Conservation (phyloP, 805 yeast species). For the Wickerhamiella allomyrinae region DNA sequence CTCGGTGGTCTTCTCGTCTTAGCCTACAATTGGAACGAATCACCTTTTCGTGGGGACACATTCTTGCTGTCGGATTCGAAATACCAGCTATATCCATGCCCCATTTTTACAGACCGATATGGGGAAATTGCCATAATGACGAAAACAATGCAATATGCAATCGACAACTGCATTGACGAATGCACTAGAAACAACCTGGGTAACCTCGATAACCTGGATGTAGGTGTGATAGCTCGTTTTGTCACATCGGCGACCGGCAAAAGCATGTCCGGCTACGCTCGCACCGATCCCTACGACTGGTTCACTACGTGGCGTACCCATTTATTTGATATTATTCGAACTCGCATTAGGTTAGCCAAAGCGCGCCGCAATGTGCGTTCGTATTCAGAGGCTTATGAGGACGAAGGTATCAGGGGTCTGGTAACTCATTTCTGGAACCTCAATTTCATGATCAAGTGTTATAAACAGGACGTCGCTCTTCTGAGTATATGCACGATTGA, state of each 20-base stretch:
- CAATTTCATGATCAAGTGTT: no score
- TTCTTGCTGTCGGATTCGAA: no score
- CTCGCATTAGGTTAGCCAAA: background rate
- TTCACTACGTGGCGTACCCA: background rate
- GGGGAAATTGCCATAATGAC: background rate
- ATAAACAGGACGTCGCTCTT: no score
- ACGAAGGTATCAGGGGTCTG: no score
- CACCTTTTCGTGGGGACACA: no score
- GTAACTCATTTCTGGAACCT: no score
- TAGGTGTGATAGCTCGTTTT: background rate
- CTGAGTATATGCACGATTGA: no score
- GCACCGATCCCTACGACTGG: background rate
- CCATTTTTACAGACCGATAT: background rate
- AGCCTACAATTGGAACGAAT: no score
- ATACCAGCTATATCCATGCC: no score
- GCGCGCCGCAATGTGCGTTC: background rate
- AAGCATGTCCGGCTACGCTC: background rate
- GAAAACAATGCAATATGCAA: background rate
- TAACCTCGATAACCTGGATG: background rate
- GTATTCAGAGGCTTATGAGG: no score
- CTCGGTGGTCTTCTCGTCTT: no score
- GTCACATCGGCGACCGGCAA: background rate
- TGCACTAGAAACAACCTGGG: background rate
- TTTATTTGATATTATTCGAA: background rate
- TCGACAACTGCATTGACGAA: background rate